A percentile compares a stretch with the other conserved stretches of the same genome.
Conservation (phyloP, 192 early-diverging fungal species). For the Backusella morwellensis region DNA sequence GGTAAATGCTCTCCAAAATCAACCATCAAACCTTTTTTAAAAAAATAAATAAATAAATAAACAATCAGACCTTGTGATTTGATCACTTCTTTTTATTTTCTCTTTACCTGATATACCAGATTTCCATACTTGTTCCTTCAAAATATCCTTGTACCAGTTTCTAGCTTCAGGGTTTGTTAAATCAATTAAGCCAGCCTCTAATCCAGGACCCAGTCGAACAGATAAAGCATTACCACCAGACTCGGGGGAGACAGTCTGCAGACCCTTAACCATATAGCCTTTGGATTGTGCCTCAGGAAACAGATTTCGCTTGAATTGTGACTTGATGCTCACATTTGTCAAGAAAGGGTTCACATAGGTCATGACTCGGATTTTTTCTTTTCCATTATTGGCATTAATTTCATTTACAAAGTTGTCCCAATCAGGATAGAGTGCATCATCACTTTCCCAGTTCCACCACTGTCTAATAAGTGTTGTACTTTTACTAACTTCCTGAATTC, state of each 20-base stretch:
- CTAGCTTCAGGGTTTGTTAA: constrained; percentile 36
- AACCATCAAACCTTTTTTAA: constrained; percentile 29
- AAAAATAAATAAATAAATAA: neutral
- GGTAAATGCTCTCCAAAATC: constrained; percentile 43
- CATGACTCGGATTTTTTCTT: constrained; percentile 13
- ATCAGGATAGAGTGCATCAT: constrained; percentile 32
- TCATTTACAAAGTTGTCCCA: constrained; percentile 26
- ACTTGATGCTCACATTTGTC: constrained; percentile 23
- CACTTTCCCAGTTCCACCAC: constrained; percentile 46
- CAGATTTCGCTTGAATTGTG: constrained; percentile 21
- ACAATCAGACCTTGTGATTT: neutral
- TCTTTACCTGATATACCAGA: constrained; percentile 29
- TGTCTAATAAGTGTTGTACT: constrained; percentile 21
- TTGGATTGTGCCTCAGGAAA: constrained; percentile 32
- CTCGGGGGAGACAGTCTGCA: neutral
- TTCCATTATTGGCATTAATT: neutral
- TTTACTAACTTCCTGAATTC: constrained; percentile 21
- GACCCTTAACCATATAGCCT: constrained; percentile 25
- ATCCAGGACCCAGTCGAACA: constrained; percentile 4
- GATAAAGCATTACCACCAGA: constrained; percentile 17
- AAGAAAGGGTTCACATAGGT: constrained; percentile 39
- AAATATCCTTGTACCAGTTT: constrained; percentile 35
- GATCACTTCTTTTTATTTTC: neutral
- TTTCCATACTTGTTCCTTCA: constrained; percentile 34
- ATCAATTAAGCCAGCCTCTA: constrained; percentile 37